These are phyloP conservation scores for Mycosphaerella sp. DNA, from an alignment of 2,329 filamentous ascomycete species.

Conservation along the genomic window DNA sequence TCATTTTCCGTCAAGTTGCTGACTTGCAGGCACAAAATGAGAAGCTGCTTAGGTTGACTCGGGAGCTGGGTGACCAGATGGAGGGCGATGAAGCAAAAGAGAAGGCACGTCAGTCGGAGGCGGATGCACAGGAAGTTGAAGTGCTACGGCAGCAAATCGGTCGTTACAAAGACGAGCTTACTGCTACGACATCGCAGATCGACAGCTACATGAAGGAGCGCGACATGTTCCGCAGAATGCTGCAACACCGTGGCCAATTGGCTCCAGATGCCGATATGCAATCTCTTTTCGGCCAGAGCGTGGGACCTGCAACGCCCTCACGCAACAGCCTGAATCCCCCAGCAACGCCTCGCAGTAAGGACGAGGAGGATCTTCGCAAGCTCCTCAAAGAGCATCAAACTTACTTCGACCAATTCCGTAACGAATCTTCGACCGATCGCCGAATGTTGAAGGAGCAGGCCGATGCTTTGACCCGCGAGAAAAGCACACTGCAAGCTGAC, in stretches of 20 bases:
- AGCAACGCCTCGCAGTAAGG: constrained; percentile 48
- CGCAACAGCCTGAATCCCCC: constrained; percentile 36
- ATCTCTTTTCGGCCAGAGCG: constrained; percentile 65
- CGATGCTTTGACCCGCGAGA: constrained; percentile 73
- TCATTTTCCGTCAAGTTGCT: constrained; percentile 77
- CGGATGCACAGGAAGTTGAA: constrained; percentile 60
- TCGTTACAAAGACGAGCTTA: constrained; percentile 77
- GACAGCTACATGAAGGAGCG: constrained; percentile 93
- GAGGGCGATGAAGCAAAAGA: constrained; percentile 79
- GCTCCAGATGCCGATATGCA: constrained; percentile 56
- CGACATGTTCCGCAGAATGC: constrained; percentile 94
- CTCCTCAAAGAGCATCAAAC: constrained; percentile 80
- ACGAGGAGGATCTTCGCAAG: constrained; percentile 65
- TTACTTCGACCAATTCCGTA: constrained; percentile 83
- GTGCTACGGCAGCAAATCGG: constrained; percentile 65
- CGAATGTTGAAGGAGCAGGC: constrained; percentile 78
- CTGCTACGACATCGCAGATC: constrained; percentile 72
- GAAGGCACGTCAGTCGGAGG: constrained; percentile 49
- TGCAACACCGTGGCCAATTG: constrained; percentile 65
- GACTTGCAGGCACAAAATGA: constrained; percentile 85
- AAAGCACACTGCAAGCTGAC: constrained; percentile 74
- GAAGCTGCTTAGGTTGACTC: constrained; percentile 73
- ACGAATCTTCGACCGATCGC: constrained; percentile 76
- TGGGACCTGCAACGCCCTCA: constrained; percentile 45
- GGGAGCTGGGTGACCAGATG: constrained; percentile 79